Base-by-base conservation (phyloP, 2,329 filamentous ascomycete genomes). In the Fusarium subtropicale region DNA sequence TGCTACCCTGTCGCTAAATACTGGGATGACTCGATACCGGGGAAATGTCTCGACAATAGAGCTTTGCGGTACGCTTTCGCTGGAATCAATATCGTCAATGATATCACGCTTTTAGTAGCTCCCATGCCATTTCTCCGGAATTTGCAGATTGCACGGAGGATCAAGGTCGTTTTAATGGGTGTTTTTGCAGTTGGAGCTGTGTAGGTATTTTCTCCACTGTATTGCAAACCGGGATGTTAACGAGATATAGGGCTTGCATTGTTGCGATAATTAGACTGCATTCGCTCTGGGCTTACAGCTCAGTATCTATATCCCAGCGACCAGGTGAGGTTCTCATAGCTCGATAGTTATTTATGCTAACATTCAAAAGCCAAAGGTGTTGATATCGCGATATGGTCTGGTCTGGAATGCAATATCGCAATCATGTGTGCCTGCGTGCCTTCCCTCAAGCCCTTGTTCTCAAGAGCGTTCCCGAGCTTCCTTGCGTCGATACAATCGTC, bases 11-110 rank as follows among this genome's bases (percentile, higher is more conserved):
- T 56, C 1, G 53, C 53, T 2, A 56, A 51, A 11, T 56, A 56
- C 44, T 56, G 53, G 53, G 53, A 56, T 5, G 44, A 56, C 12
- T 50, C 44, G 3, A 31, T 39, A 30, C 33, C 33, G 1, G 53
- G 53, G 1, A 31, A 20, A 13, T 50, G 53, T 38, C 44, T 56
- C 3, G 26, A 56, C 10, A 56, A 56, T 6, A 22, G 53, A 9
- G 53, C 53, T 10, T 16, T 56, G 22, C 44, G 53, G 15, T 56
- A 56, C 15, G 53, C 53, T 0, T 56, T 56, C 26, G 53, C 53
- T 15, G 53, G 53, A 15, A 56, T 56, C n/a, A 56, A 56, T 1
- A 56, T 56, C 2, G 12, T 51, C 20, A 56, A 56, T n/a, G 53
- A 56, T 2, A 39, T 51, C 7, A 2, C 8, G 1, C 44, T 56